Conservation (phyloP, 2,329 filamentous ascomycete genomes). For the Stemphylium lycopersici region DNA sequence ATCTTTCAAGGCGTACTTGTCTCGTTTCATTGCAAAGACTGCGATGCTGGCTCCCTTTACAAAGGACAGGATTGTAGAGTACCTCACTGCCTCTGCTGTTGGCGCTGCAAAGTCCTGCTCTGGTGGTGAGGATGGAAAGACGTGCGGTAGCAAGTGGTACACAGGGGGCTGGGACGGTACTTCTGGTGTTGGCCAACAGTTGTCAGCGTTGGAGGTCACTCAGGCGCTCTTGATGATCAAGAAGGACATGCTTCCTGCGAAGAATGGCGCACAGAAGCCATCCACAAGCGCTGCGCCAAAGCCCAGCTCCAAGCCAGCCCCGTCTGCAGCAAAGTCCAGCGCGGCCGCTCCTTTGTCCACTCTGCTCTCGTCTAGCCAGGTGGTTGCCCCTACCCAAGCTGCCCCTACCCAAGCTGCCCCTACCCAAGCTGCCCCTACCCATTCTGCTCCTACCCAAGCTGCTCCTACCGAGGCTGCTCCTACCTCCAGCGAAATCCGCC, state of each 20-base stretch:
- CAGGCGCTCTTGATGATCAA: constrained; percentile 50
- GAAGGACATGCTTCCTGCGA: constrained; percentile 38
- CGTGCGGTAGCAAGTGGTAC: constrained; percentile 56
- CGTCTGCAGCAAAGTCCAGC: constrained; percentile 11
- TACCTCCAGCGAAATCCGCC: constrained; percentile 3
- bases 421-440: constrained; percentile 2
- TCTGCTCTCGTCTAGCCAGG: constrained; percentile 9
- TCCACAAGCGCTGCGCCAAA: constrained; percentile 19
- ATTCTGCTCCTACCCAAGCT: constrained; percentile 2
- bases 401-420: constrained; percentile 2
- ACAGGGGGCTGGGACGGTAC: constrained; percentile 50
- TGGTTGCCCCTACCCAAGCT: constrained; percentile 2
- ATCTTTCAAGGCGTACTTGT: constrained; percentile 77
- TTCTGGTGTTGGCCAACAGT: constrained; percentile 53
- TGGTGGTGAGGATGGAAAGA: constrained; percentile 47
- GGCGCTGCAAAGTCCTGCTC: constrained; percentile 54
- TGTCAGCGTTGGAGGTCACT: constrained; percentile 54
- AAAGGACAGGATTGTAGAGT: constrained; percentile 44
- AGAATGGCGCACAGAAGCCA: constrained; percentile 29
- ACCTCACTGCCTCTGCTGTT: constrained; percentile 50
- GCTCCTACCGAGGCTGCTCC: constrained; percentile 2
- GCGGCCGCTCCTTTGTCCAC: constrained; percentile 1
- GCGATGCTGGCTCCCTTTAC: constrained; percentile 53
- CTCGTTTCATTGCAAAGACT: constrained; percentile 65
- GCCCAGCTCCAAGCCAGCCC: constrained; percentile 20